Evolutionary conservation across 2,329 filamentous ascomycete species (phyloP).

Genomic region (Phialemoniopsis sp.): DNA sequence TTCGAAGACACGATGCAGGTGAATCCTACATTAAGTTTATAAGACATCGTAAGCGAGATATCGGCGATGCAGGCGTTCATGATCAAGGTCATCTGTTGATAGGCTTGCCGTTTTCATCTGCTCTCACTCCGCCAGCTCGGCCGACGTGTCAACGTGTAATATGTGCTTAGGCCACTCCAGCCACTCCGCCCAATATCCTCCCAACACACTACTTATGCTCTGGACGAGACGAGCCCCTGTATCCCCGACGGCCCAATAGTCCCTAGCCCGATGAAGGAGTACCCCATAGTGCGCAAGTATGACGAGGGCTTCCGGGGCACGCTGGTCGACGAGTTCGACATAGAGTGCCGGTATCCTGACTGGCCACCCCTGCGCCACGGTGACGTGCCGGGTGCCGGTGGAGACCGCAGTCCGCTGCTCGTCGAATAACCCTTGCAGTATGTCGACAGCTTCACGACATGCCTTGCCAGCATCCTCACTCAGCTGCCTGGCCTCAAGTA

Average conservation of each 20-base stretch:
- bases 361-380: slow-evolving; percentile 10
- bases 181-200: slow-evolving; percentile 17
- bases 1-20: too few species aligned
- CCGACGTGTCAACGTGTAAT: too few species aligned
- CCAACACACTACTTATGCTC: slow-evolving; percentile 12
- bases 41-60: too few species aligned
- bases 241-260: slow-evolving; percentile 25
- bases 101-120: too few species aligned
- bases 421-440: background rate
- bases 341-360: slow-evolving; percentile 16
- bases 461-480: too few species aligned
- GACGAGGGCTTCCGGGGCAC: slow-evolving; percentile 32
- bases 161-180: slow-evolving; percentile 13
- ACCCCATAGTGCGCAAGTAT: slow-evolving; percentile 37
- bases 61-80: too few species aligned
- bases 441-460: too few species aligned
- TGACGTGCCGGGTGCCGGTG: background rate
- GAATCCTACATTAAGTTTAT: too few species aligned
- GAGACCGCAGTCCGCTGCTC: background rate
- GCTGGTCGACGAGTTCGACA: slow-evolving; percentile 23
- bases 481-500: background rate
- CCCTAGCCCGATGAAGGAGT: slow-evolving; percentile 23
- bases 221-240: slow-evolving; percentile 14
- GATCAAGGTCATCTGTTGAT: too few species aligned
- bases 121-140: too few species aligned